Conservation (phyloP, 148 eudicot species). For the Rhododendron simsii region DNA sequence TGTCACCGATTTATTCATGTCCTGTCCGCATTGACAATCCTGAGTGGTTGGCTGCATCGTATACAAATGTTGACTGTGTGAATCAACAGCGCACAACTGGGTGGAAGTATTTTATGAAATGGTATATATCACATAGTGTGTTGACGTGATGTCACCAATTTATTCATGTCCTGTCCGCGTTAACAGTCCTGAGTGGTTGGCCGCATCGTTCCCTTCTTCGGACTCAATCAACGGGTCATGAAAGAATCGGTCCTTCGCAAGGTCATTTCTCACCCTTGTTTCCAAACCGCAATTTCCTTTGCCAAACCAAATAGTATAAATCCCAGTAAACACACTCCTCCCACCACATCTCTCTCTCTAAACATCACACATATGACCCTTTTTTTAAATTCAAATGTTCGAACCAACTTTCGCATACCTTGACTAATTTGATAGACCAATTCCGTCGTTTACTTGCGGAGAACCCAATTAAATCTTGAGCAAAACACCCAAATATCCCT, state of each 20-base stretch:
- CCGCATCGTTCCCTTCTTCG: not conserved
- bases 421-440: fast-evolving
- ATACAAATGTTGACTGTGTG: too few species aligned
- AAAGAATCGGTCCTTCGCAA: not conserved
- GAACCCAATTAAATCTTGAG: too few species aligned
- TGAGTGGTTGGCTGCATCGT: not conserved
- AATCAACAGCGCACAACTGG: too few species aligned
- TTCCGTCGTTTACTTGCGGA: fast-evolving
- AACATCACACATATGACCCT: too few species aligned
- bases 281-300: not conserved
- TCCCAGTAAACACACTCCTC: not conserved
- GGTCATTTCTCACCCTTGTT: not conserved
- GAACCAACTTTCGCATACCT: not conserved
- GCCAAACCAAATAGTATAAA: not conserved
- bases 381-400: too few species aligned
- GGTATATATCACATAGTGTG: too few species aligned
- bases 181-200: not conserved
- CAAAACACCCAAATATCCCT: not conserved
- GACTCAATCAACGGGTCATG: not conserved
- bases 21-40: too few species aligned
- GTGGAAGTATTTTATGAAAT: too few species aligned
- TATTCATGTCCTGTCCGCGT: too few species aligned
- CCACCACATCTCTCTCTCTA: not conserved
- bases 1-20: too few species aligned
- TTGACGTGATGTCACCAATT: too few species aligned